Evolutionary conservation across 352 stramenopile genomes (phyloP).

Genomic region (Globisporangium camurandrum): DNA sequence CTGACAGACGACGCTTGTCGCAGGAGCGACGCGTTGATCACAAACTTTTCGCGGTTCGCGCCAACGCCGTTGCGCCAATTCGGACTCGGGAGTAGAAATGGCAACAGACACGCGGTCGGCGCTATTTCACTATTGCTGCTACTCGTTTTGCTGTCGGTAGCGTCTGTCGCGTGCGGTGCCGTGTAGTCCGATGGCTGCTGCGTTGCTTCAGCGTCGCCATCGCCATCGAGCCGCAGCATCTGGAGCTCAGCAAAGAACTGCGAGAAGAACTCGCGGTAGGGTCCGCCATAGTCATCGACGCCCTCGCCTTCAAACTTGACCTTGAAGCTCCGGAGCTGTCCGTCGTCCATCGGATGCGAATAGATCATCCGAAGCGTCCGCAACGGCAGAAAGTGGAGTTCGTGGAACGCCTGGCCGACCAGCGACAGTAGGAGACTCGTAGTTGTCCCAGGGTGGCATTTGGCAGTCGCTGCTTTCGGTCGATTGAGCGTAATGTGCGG

Average conservation of each 20-base stretch:
- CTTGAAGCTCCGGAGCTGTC: slow-evolving; percentile 88
- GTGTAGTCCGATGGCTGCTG: background rate
- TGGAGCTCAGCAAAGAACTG: slow-evolving; percentile 75
- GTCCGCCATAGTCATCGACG: slow-evolving; percentile 91
- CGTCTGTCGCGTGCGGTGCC: background rate
- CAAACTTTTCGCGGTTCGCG: slow-evolving; percentile 76
- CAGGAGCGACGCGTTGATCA: slow-evolving; percentile 54
- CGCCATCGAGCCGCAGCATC: slow-evolving; percentile 22
- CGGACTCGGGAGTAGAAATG: slow-evolving; percentile 80
- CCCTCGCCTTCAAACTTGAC: slow-evolving; percentile 93
- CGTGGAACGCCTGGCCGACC: slow-evolving; percentile 82
- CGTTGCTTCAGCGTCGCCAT: no score
- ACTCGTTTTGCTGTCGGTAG: slow-evolving; percentile 3
- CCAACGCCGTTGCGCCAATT: slow-evolving; percentile 83
- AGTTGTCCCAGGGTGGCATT: slow-evolving; percentile 53
- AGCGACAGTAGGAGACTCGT: slow-evolving; percentile 69
- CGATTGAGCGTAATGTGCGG: slow-evolving; percentile 81
- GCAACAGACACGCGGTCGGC: slow-evolving; percentile 48
- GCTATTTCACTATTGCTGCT: slow-evolving; percentile 3
- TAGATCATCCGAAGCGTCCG: slow-evolving; percentile 82
- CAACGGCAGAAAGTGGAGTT: slow-evolving; percentile 78
- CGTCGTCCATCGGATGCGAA: slow-evolving; percentile 90
- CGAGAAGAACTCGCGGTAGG: slow-evolving; percentile 91
- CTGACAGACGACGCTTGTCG: background rate
- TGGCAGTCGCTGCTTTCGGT: slow-evolving; percentile 72